phyloP scores from a whole-genome alignment of 441 rosid genomes.

The Capsella rubella region DNA sequence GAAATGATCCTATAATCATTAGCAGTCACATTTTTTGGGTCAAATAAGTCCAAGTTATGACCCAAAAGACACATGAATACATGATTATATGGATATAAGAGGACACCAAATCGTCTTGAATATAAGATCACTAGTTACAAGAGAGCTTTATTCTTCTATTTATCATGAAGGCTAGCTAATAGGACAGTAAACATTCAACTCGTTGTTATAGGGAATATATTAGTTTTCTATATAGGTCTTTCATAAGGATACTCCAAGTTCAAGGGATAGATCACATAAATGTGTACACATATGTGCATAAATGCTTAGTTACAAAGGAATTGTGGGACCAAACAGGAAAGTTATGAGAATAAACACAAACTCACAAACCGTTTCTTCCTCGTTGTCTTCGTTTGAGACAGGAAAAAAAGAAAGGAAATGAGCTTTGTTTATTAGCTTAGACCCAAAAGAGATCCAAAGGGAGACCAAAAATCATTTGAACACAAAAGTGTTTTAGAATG shows the following conservation, averaged over 20 bases:
- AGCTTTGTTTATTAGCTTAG: conserved; percentile 56
- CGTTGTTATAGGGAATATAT: background rate
- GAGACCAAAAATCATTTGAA: conserved; percentile 64
- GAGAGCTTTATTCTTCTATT: background rate
- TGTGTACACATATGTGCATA: conserved; percentile 10
- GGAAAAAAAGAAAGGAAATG: conserved; percentile 33
- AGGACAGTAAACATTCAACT: background rate
- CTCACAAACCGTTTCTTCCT: conserved; percentile 46
- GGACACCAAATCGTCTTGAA: conserved; percentile 10
- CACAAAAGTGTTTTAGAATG: conserved; percentile 72
- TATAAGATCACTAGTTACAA: background rate
- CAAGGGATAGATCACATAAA: background rate
- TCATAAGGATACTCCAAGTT: conserved; percentile 21
- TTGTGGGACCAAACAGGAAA: conserved; percentile 38
- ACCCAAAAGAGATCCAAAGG: conserved; percentile 81
- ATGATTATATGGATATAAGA: conserved; percentile 11
- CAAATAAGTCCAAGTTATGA: conserved; percentile 23
- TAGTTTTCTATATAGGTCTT: conserved; percentile 13
- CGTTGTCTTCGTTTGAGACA: conserved; percentile 65
- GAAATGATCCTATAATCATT: conserved; percentile 43
- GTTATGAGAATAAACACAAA: conserved; percentile 50
- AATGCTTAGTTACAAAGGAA: conserved; percentile 37
- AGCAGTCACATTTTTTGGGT: conserved; percentile 26
- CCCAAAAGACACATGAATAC: conserved; percentile 14
- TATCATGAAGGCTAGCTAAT: conserved; percentile 15